phyloP scores from a whole-genome alignment of 2,329 filamentous ascomycete genomes.

The Aspergillus niger region DNA sequence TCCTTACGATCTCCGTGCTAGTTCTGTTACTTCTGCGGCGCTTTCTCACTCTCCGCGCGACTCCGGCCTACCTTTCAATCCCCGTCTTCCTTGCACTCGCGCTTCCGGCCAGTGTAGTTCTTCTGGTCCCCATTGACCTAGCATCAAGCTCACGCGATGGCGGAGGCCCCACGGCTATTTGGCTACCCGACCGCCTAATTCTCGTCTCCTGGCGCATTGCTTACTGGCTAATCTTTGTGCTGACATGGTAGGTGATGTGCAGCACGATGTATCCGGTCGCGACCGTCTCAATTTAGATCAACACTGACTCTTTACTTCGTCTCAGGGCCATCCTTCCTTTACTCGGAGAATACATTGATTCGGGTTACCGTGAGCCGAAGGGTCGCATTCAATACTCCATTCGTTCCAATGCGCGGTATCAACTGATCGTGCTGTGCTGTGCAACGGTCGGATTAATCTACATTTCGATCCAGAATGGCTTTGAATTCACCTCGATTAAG shows the following conservation, averaged over 20 bases:
- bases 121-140: conserved; percentile 93
- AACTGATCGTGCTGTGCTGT: conserved; percentile 73
- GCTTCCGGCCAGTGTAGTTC: conserved; percentile 84
- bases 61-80: conserved; percentile 83
- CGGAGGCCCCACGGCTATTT: conserved; percentile 76
- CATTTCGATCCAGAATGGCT: conserved; percentile 75
- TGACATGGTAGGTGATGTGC: conserved; percentile 73
- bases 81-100: conserved; percentile 96
- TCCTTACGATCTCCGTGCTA: conserved; percentile 71
- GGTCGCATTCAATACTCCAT: conserved; percentile 81
- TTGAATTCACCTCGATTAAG: conserved; percentile 73
- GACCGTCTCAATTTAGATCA: background rate
- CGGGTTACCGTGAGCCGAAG: conserved; percentile 85
- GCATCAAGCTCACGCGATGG: conserved; percentile 78
- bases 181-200: conserved; percentile 76
- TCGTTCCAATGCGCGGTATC: conserved; percentile 83
- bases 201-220: conserved; percentile 91
- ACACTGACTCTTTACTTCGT: conserved; percentile 12
- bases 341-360: conserved; percentile 91
- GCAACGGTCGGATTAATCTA: conserved; percentile 76
- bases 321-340: conserved; percentile 83
- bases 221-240: conserved; percentile 93
- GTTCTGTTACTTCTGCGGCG: conserved; percentile 84
- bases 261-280: background rate
- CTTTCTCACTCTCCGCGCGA: conserved; percentile 87